Conservation (phyloP, 768 basidiomycete genomes). For the Ramaria sp. region DNA sequence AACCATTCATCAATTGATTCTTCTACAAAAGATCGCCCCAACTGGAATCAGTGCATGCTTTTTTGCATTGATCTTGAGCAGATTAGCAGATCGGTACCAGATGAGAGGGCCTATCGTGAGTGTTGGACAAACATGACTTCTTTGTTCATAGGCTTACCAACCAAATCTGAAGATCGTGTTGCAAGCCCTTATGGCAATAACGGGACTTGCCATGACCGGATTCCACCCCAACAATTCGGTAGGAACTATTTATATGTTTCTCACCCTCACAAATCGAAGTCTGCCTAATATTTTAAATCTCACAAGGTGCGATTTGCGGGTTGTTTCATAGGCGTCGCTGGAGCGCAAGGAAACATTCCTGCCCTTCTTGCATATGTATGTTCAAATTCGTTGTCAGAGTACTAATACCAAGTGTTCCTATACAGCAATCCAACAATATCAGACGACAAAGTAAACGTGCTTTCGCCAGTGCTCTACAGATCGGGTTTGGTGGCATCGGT, state of each 20-base stretch:
- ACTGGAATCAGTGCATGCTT: slow-evolving; percentile 4
- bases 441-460: slow-evolving; percentile 9
- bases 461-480: slow-evolving; percentile 5
- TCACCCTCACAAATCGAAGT: no score
- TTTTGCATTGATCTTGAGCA: slow-evolving; percentile 2
- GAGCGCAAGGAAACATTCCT: slow-evolving; percentile 7
- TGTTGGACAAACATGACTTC: background rate
- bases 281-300: no score
- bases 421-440: slow-evolving; percentile 8
- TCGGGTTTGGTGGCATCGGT: slow-evolving; percentile 8
- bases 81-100: background rate
- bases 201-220: slow-evolving; percentile 5
- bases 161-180: background rate
- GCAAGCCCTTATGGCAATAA: slow-evolving; percentile 5
- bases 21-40: slow-evolving; percentile 1
- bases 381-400: no score
- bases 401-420: background rate
- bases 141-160: background rate
- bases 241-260: background rate
- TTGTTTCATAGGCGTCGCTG: slow-evolving; percentile 5
- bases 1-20: no score
- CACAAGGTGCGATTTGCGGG: slow-evolving; percentile 6
- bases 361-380: slow-evolving; percentile 7
- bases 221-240: slow-evolving; percentile 4
- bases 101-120: slow-evolving; percentile 3